phyloP scores from a whole-genome alignment of 345 rosid species.

The Lepidium didymum region DNA sequence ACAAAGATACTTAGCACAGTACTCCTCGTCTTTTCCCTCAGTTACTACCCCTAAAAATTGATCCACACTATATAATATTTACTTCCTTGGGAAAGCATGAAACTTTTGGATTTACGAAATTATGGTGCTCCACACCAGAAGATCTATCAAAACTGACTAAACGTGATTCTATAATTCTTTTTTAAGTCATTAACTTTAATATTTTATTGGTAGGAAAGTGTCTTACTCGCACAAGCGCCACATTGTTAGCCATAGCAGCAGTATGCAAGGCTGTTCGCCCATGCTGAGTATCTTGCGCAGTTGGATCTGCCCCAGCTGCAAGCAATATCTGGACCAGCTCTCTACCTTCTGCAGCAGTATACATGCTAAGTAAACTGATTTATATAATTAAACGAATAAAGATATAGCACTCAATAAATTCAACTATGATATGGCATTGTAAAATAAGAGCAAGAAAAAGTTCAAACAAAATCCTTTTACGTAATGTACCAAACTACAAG shows the following conservation, averaged over 20 bases:
- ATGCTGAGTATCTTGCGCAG: conserved; percentile 78
- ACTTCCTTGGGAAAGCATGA: background rate
- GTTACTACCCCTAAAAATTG: background rate
- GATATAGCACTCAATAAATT: background rate
- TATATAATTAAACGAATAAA: background rate
- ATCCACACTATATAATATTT: background rate
- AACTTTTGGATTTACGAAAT: background rate
- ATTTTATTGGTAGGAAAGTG: background rate
- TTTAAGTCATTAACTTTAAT: background rate
- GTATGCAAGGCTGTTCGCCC: conserved; percentile 89
- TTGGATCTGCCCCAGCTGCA: conserved; percentile 90
- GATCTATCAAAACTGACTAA: conserved; percentile 1
- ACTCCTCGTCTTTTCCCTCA: background rate
- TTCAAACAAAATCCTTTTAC: background rate
- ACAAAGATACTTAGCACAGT: conserved; percentile 1
- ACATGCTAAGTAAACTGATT: conserved; percentile 15
- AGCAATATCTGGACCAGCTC: conserved; percentile 75
- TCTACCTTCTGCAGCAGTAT: conserved; percentile 73
- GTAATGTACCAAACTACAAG: background rate
- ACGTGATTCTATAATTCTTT: background rate
- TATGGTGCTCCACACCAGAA: background rate
- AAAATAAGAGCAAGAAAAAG: background rate
- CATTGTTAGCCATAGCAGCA: conserved; percentile 90
- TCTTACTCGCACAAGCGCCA: conserved; percentile 80
- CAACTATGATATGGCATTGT: background rate